phyloP scores from a whole-genome alignment of 2,329 filamentous ascomycete species.

The Colletotrichum tropicale region DNA sequence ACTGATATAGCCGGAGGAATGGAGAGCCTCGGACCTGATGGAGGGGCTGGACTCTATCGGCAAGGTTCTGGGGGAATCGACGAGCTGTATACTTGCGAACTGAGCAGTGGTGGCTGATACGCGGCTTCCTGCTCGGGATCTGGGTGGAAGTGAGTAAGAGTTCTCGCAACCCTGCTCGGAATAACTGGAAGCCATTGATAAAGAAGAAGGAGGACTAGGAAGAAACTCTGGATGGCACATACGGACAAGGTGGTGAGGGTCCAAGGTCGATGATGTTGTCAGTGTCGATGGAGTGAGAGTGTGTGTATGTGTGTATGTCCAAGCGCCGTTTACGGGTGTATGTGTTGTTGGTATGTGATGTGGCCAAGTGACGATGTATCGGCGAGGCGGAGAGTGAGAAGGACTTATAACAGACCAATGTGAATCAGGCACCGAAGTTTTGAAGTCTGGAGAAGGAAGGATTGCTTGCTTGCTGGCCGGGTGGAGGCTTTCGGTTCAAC shows the following conservation, averaged over 20 bases:
- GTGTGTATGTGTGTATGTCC: background rate
- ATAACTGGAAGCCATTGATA: slow-evolving; percentile 31
- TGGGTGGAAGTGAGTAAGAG: slow-evolving; percentile 38
- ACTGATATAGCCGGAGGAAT: slow-evolving; percentile 31
- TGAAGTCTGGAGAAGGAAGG: slow-evolving; percentile 15
- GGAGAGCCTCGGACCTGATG: slow-evolving; percentile 25
- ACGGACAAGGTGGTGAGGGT: slow-evolving; percentile 22
- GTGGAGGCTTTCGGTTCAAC: slow-evolving; percentile 21
- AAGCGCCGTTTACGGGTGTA: background rate
- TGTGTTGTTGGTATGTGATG: slow-evolving; percentile 4
- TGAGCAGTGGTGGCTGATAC: slow-evolving; percentile 31
- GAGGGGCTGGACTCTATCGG: slow-evolving; percentile 25
- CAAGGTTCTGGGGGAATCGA: slow-evolving; percentile 27
- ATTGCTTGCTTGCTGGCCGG: slow-evolving; percentile 14
- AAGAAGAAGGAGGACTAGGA: slow-evolving; percentile 24
- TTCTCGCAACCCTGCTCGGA: slow-evolving; percentile 30
- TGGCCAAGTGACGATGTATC: slow-evolving; percentile 11
- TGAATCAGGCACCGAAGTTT: slow-evolving; percentile 14
- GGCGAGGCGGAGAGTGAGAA: background rate
- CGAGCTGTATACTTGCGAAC: slow-evolving; percentile 28
- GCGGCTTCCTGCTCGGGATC: slow-evolving; percentile 33
- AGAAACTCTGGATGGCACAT: slow-evolving; percentile 30
- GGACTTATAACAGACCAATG: slow-evolving; percentile 18
- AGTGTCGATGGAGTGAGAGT: background rate
- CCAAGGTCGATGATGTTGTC: background rate